Evolutionary conservation across 306 rosid genomes (phyloP).

Genomic region (Fagus crenata): DNA sequence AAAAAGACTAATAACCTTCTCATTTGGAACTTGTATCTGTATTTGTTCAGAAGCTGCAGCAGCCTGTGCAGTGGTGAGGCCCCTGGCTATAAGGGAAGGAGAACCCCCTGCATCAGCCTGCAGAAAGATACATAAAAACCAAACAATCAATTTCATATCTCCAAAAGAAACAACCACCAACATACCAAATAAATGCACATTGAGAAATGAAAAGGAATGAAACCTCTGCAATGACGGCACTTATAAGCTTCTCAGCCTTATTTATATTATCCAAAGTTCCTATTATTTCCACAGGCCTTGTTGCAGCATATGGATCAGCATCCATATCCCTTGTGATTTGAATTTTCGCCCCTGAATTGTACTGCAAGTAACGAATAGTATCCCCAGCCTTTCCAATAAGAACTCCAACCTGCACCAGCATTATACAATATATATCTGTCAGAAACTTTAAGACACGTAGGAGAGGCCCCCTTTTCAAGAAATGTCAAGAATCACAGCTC

Average conservation of each 20-base stretch:
- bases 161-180: not conserved
- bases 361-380: slow-evolving; percentile 82
- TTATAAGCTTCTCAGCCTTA: slow-evolving; percentile 88
- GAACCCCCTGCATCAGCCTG: slow-evolving; percentile 99
- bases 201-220: not conserved
- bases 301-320: slow-evolving; percentile 59
- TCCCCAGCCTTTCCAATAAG: slow-evolving; percentile 99
- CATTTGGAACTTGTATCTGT: slow-evolving; percentile 93
- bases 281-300: slow-evolving; percentile 82
- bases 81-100: slow-evolving; percentile 92
- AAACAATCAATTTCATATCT: not conserved
- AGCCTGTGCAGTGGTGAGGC: slow-evolving; percentile 69
- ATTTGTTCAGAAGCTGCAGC: slow-evolving; percentile 88
- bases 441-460: not conserved
- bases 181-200: not conserved
- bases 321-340: slow-evolving; percentile 93
- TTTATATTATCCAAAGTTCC: slow-evolving; percentile 77
- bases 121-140: slow-evolving; percentile 24
- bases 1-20: slow-evolving; percentile 54
- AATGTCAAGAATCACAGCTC: not conserved
- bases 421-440: slow-evolving; percentile 8
- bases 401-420: slow-evolving; percentile 84
- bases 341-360: slow-evolving; percentile 92
- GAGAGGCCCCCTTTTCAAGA: not conserved
- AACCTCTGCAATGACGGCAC: slow-evolving; percentile 92